Conservation (phyloP, 306 rosid genomes). For the Quillaja saponaria region DNA sequence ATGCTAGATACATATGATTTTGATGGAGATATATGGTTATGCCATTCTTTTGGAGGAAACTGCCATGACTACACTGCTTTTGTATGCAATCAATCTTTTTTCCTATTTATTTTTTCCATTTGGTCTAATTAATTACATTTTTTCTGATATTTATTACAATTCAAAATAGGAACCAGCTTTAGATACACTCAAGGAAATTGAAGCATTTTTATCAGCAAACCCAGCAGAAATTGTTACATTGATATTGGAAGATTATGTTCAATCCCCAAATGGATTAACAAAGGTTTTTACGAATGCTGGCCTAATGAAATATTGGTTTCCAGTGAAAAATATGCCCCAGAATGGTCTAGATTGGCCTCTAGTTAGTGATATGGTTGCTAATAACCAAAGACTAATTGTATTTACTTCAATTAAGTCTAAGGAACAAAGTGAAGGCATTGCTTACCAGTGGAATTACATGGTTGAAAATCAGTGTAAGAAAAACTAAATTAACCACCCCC, state of each 20-base stretch:
- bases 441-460: conserved; percentile 90
- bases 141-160: conserved; percentile 4
- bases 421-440: conserved; percentile 76
- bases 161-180: conserved; percentile 72
- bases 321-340: conserved; percentile 69
- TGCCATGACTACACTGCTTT: conserved; percentile 76
- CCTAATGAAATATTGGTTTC: conserved; percentile 82
- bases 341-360: conserved; percentile 79
- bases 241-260: conserved; percentile 89
- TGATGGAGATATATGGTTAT: conserved; percentile 74
- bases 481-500: not conserved
- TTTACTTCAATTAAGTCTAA: conserved; percentile 64
- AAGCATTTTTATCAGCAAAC: conserved; percentile 67
- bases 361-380: conserved; percentile 74
- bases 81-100: conserved; percentile 49
- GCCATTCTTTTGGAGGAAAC: conserved; percentile 78
- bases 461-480: conserved; percentile 79
- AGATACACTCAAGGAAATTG: conserved; percentile 67
- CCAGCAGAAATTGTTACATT: conserved; percentile 77
- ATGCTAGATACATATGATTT: conserved; percentile 91
- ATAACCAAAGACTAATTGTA: conserved; percentile 73
- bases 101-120: too few relatives aligned
- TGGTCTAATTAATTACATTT: too few relatives aligned
- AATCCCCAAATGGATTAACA: conserved; percentile 72
- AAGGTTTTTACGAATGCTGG: conserved; percentile 66